Conservation (phyloP, 352 stramenopile genomes). For the Plasmopara halstedii region DNA sequence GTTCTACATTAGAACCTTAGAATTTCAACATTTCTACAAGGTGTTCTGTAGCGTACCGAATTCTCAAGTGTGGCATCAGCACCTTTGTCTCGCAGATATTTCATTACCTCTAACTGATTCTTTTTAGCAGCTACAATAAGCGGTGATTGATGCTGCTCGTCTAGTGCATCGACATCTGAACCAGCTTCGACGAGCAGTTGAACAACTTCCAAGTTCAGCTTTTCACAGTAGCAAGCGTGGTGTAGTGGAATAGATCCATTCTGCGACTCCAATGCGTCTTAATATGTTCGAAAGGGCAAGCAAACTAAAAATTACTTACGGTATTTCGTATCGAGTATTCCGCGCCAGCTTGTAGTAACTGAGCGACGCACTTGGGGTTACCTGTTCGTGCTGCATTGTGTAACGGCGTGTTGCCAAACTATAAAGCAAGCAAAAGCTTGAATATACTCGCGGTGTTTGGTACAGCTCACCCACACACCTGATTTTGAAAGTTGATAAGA, state of each 20-base stretch:
- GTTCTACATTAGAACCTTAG: no score
- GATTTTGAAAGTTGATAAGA: slow-evolving; percentile 55
- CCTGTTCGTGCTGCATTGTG: slow-evolving; percentile 65
- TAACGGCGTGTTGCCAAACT: slow-evolving; percentile 77
- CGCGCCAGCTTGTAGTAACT: slow-evolving; percentile 45
- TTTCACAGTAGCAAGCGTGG: slow-evolving; percentile 72
- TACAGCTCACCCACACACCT: no score
- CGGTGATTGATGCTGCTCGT: slow-evolving; percentile 55
- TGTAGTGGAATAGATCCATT: slow-evolving; percentile 67
- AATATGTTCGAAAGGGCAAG: neutral
- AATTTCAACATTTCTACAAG: no score
- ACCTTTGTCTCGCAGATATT: slow-evolving; percentile 41
- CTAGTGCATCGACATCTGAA: slow-evolving; percentile 49
- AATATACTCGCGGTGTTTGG: neutral
- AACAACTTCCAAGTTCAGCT: slow-evolving; percentile 40
- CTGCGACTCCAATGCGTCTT: slow-evolving; percentile 10
- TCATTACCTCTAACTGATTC: slow-evolving; percentile 54
- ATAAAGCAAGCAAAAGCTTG: neutral
- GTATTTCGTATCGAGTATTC: slow-evolving; percentile 41
- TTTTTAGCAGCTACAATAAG: slow-evolving; percentile 71
- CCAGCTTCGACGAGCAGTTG: slow-evolving; percentile 49
- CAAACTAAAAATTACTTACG: slow-evolving; percentile 17
- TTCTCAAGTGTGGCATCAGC: slow-evolving; percentile 48
- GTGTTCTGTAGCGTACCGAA: slow-evolving; percentile 19
- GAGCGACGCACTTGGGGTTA: slow-evolving; percentile 32